Percentiles rank a stretch among this genome's conserved stretches.
These are phyloP conservation scores for Neodidymelliopsis sp. DNA, from an alignment of 2,329 filamentous ascomycete genomes.

Conservation along the genomic window DNA sequence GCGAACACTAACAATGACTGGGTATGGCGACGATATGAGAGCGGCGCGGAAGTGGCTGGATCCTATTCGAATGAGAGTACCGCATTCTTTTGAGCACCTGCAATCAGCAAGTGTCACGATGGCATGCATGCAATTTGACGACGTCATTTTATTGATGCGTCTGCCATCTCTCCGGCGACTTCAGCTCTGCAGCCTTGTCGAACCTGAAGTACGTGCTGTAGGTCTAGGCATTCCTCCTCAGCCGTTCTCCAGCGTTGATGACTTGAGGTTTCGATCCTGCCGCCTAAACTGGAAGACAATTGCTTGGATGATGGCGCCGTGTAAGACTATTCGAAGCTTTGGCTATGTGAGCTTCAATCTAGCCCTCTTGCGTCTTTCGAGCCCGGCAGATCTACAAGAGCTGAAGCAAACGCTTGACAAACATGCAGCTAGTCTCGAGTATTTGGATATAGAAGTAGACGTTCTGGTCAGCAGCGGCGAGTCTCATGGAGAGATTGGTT, in stretches of 20 bases:
- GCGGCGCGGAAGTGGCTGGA: constrained; percentile 10
- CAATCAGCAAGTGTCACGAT: constrained; percentile 14
- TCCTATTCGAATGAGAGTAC: constrained; percentile 11
- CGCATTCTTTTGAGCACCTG: constrained; percentile 6
- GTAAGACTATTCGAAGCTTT: constrained; percentile 8
- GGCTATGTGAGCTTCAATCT: constrained; percentile 18
- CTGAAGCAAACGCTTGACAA: constrained; percentile 2
- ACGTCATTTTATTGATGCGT: constrained; percentile 13
- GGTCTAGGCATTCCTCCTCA: constrained; percentile 6
- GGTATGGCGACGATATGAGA: constrained; percentile 14
- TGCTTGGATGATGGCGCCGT: constrained; percentile 17
- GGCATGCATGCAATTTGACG: constrained; percentile 17
- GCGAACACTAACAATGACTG: no score
- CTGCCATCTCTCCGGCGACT: constrained; percentile 11
- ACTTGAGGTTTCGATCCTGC: constrained; percentile 12
- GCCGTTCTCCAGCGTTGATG: constrained; percentile 11
- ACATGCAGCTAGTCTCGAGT: not conserved
- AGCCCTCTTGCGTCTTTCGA: constrained; percentile 9
- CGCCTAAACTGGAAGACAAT: constrained; percentile 16
- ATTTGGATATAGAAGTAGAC: constrained; percentile 16
- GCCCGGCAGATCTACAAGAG: constrained; percentile 7
- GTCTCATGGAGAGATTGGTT: constrained; percentile 11
- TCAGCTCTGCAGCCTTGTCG: constrained; percentile 15
- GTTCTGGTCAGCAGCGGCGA: constrained; percentile 9
- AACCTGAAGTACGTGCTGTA: constrained; percentile 8